phyloP scores from a whole-genome alignment of 2,329 filamentous ascomycete genomes.

The Talaromyces pinophilus region DNA sequence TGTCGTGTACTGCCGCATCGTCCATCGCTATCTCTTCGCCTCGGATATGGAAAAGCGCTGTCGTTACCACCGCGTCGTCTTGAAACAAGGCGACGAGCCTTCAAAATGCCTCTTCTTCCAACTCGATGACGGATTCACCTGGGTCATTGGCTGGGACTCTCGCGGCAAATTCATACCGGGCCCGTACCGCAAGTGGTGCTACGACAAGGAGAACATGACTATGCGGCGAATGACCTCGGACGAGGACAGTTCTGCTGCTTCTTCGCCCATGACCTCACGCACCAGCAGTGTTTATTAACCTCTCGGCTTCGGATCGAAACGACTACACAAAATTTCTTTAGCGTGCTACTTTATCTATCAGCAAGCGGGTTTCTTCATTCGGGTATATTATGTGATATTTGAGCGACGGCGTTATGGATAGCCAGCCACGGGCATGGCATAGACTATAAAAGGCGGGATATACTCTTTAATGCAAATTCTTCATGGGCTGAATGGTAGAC shows the following conservation, averaged over 20 bases:
- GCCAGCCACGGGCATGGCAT: not conserved
- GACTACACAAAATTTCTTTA: not conserved
- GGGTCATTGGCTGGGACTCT: constrained; percentile 54
- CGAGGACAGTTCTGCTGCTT: constrained; percentile 38
- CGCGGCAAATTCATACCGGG: constrained; percentile 54
- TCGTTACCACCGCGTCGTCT: constrained; percentile 43
- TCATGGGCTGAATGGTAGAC: not conserved
- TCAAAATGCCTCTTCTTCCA: constrained; percentile 51
- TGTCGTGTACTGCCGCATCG: constrained; percentile 52
- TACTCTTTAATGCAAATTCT: not conserved
- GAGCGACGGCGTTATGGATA: constrained; percentile 22
- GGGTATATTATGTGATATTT: constrained; percentile 6
- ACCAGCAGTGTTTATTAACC: constrained; percentile 36
- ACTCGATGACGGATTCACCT: constrained; percentile 52
- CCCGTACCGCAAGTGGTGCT: constrained; percentile 53
- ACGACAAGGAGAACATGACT: constrained; percentile 43
- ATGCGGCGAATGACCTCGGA: constrained; percentile 39
- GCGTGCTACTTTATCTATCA: constrained; percentile 7
- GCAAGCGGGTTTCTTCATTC: constrained; percentile 17
- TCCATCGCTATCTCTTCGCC: constrained; percentile 52
- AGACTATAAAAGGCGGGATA: constrained; percentile 8
- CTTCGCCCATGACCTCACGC: constrained; percentile 35
- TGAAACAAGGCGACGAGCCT: constrained; percentile 40
- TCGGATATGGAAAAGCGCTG: constrained; percentile 52
- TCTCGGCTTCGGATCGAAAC: not conserved